phyloP scores from a whole-genome alignment of 2,329 filamentous ascomycete genomes.

The Chaetomium globosum region DNA sequence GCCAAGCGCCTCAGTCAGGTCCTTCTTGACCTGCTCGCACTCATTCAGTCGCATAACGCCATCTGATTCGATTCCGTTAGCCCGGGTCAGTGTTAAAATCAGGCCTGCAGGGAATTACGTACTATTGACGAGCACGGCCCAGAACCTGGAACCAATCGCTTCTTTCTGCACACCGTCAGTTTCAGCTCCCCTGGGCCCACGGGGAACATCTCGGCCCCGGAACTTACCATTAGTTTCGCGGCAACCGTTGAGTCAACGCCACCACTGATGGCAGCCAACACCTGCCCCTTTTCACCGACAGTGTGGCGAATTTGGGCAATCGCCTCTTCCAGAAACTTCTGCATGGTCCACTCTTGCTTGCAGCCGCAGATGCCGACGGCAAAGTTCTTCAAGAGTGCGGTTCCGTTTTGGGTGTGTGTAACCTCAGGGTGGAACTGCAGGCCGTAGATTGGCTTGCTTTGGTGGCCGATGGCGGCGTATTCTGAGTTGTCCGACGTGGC shows the following conservation, averaged over 20 bases:
- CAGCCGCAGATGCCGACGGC: conserved; percentile 79
- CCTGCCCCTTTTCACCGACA: conserved; percentile 80
- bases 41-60: conserved; percentile 79
- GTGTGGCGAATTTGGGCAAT: conserved; percentile 77
- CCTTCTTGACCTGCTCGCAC: conserved; percentile 78
- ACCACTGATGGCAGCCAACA: conserved; percentile 61
- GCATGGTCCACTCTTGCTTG: conserved; percentile 80
- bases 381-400: conserved; percentile 77
- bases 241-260: conserved; percentile 91
- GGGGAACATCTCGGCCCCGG: not conserved
- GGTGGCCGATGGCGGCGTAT: conserved; percentile 77
- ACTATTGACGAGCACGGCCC: conserved; percentile 70
- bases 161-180: conserved; percentile 47
- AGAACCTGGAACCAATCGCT: conserved; percentile 79
- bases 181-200: not conserved
- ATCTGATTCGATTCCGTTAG: conserved; percentile 28
- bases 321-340: conserved; percentile 78
- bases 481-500: conserved; percentile 75
- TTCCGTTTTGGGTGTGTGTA: conserved; percentile 70
- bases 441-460: conserved; percentile 71
- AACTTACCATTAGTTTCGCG: conserved; percentile 72
- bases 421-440: conserved; percentile 93
- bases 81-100: conserved; percentile 14
- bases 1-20: conserved; percentile 74
- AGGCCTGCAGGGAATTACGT: conserved; percentile 16